These are phyloP conservation scores for Euphorbia lathyris DNA, from an alignment of 345 rosid species.

Conservation along the genomic window DNA sequence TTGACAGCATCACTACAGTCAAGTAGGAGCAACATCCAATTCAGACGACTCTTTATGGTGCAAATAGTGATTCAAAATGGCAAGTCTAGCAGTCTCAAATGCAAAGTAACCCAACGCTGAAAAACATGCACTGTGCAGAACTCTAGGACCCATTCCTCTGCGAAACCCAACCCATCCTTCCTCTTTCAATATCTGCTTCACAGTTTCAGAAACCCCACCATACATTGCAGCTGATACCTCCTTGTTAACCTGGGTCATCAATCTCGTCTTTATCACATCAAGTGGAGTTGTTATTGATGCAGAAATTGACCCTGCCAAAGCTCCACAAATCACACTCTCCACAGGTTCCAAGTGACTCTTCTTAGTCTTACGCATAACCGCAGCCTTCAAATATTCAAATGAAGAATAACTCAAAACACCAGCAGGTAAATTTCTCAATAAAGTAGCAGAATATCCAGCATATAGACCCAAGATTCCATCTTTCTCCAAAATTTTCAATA, in stretches of 20 bases:
- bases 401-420: constrained; percentile 92
- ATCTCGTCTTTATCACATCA: constrained; percentile 88
- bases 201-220: constrained; percentile 53
- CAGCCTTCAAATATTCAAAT: constrained; percentile 82
- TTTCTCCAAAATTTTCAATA: constrained; percentile 66
- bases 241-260: constrained; percentile 76
- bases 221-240: constrained; percentile 63
- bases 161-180: constrained; percentile 90
- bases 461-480: constrained; percentile 88
- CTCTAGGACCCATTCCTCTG: constrained; percentile 82
- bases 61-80: constrained; percentile 67
- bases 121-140: constrained; percentile 91
- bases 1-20: constrained; percentile 10
- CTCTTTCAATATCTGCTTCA: constrained; percentile 77
- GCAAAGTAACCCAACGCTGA: constrained; percentile 90
- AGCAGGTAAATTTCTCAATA: constrained; percentile 85
- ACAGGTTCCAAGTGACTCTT: constrained; percentile 68
- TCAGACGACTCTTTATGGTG: constrained; percentile 49
- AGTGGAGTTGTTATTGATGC: constrained; percentile 85
- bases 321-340: constrained; percentile 86
- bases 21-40: constrained; percentile 29
- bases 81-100: constrained; percentile 85
- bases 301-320: constrained; percentile 90
- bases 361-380: constrained; percentile 56
- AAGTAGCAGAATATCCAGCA: constrained; percentile 85